Conservation (phyloP, 78 protist genomes). For the Guillardia theta region DNA sequence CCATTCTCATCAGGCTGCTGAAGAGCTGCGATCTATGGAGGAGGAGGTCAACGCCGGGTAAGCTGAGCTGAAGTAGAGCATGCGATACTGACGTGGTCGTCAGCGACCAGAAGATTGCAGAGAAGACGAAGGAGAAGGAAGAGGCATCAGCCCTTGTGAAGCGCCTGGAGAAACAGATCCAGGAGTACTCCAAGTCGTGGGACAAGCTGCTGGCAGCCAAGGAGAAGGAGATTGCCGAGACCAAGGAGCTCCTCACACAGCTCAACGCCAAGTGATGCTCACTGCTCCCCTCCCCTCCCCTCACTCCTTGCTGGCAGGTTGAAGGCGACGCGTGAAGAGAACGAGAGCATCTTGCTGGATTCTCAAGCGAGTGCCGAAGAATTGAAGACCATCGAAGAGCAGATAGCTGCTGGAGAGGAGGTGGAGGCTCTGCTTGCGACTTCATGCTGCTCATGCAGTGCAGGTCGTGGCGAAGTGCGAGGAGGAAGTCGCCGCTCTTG, state of each 20-base stretch:
- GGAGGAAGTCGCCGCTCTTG: neutral
- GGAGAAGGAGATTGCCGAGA: conserved; percentile 1
- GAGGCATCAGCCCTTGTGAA: neutral
- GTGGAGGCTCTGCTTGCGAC: neutral
- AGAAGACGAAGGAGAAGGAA: neutral
- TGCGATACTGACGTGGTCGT: neutral
- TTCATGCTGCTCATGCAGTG: neutral
- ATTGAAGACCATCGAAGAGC: neutral
- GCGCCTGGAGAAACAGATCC: neutral
- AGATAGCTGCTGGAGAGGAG: neutral
- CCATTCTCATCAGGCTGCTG: neutral
- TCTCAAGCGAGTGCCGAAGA: neutral
- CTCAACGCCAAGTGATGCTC: neutral
- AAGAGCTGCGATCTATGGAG: neutral
- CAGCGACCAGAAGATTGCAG: neutral
- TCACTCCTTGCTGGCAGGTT: neutral
- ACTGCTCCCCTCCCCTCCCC: neutral
- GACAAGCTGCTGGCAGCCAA: neutral
- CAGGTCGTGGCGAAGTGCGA: neutral
- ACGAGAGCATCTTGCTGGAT: neutral
- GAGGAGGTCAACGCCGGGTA: neutral
- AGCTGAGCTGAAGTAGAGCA: neutral
- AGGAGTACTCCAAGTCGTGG: neutral
- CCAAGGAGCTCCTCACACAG: neutral
- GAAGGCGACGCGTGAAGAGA: neutral